Evolutionary conservation across 164 flowering plant genomes (phyloP), one percentile per base, ranked within the genome.

Genomic region (Liriodendron chinense): DNA sequence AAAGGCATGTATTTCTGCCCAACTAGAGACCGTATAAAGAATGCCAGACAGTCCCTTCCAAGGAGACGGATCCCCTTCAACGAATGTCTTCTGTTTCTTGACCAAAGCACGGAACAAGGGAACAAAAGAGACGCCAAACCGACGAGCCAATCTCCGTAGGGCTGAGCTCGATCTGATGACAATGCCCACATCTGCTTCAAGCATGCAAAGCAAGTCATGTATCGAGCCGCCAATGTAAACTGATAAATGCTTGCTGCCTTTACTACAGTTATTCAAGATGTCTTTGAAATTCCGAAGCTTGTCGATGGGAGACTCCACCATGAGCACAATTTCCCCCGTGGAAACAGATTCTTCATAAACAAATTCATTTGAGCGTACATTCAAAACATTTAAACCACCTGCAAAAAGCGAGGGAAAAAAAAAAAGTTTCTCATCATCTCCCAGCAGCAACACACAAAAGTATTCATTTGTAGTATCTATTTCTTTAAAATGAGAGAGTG

Each of bases 1-100:
- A 69, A 81, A 79, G 69, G 85, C 80, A 78, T 80, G 83, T 78
- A 83, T 78, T 64, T 83, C 85, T 2, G 78, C 81, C 85, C 85
- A 83, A 69, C 80, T 72, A 61, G 82, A 78, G 53, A 78, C 85
- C 0, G 83, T 80, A 66, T 83, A 83, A 65, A 83, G 82, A 72
- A 65, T 73, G 16, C 85, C 85, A 71, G 78, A 78, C 50, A 76
- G 76, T 49, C 83, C 78, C 34, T 83, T 77, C 83, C 83, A 78
- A 49, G 61, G 61, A 16, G 72, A 70, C n/a, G 66, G 28, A 23
- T 70, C 72, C 16, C 75, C 75, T 70, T 64, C 74, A 8, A 65
- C 66, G 22, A 74, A 74, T 61, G 76, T 78, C 62, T 71, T 78
- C 74, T 83, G 85, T 50, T 78, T 78, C 65, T 80, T 74, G 68